Evolutionary conservation across 2,329 filamentous ascomycete species (phyloP), one percentile per base, ranked within the genome.

Genomic region (Talaromyces sp.): DNA sequence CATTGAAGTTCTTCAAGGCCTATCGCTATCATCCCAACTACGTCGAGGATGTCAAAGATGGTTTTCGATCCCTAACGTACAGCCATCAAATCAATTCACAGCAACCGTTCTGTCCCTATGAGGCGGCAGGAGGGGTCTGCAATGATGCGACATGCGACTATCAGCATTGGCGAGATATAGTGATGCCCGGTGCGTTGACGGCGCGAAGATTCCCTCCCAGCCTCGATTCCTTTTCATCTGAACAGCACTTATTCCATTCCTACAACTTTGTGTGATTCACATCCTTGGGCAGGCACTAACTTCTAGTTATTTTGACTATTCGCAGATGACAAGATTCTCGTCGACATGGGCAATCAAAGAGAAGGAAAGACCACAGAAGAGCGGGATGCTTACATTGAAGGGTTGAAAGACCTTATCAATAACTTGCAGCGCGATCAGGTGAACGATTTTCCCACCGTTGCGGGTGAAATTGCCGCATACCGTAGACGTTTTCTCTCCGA

Each of bases 21-120:
- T 99, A 91, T 77, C 91, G 93, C 69, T 97, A 93, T 73, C 93
- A 98, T 73, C 91, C 91, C 35, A 81, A 85, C 58, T 98, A 88
- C 77, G 80, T 82, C 67, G 76, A 88, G 57, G 80, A 85, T 62
- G 87, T 96, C 63, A 74, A 85, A 62, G 89, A 88, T 66, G 93
- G 93, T 48, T 88, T 92, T 72, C 88, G 89, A 72, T 98, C 95
- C 67, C 83, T 96, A 80, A 98, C 93, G 48, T 98, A 93, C 79
- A 97, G 91, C 79, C 91, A 96, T 77, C 88, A 88, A 69, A 96
- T 99, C 76, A 87, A 97, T 73, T 82, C 87, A 25, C 82, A 86
- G 65, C 87, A 84, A 69, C 84, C 85, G 65, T 72, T 98, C 56
- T 99, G 95, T 76, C 88, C 86, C 40, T 88, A 86, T 70, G 91